phyloP scores from a whole-genome alignment of 345 rosid genomes.

The Erucastrum elatum region DNA sequence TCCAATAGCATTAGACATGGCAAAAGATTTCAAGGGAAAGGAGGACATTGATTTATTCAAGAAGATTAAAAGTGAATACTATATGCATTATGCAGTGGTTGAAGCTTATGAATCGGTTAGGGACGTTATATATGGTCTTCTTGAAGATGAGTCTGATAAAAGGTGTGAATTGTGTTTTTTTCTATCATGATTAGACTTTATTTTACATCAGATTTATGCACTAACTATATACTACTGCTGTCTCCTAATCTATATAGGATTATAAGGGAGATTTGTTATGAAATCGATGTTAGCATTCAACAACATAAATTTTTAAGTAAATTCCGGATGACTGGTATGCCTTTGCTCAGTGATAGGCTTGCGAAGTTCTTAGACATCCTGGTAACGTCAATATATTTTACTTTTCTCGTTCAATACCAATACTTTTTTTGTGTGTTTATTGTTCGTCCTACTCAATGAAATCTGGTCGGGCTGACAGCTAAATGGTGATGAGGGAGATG shows the following conservation, averaged over 20 bases:
- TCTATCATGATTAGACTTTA: background rate
- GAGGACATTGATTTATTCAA: slow-evolving; percentile 70
- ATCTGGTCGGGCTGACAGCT: slow-evolving; percentile 49
- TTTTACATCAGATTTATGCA: slow-evolving; percentile 14
- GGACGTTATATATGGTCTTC: slow-evolving; percentile 58
- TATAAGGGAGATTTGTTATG: slow-evolving; percentile 53
- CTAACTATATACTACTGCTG: slow-evolving; percentile 19
- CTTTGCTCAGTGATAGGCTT: slow-evolving; percentile 67
- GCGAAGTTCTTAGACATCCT: slow-evolving; percentile 69
- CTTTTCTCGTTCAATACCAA: background rate
- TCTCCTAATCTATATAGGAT: slow-evolving; percentile 46
- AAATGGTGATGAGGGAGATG: slow-evolving; percentile 41
- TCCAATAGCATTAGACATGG: slow-evolving; percentile 99
- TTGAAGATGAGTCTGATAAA: slow-evolving; percentile 66
- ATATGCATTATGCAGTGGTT: slow-evolving; percentile 74
- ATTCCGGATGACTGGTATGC: slow-evolving; percentile 76
- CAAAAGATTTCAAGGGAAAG: slow-evolving; percentile 84
- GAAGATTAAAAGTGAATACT: slow-evolving; percentile 68
- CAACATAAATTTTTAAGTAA: slow-evolving; percentile 51
- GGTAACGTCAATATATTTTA: slow-evolving; percentile 47
- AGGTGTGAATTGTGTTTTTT: slow-evolving; percentile 42
- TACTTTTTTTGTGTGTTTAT: slow-evolving; percentile 2
- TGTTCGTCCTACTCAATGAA: slow-evolving; percentile 1
- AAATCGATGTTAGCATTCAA: slow-evolving; percentile 53
- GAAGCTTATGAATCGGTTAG: slow-evolving; percentile 82